Base-by-base conservation (phyloP, 441 rosid genomes). In the Aleurites moluccanus region DNA sequence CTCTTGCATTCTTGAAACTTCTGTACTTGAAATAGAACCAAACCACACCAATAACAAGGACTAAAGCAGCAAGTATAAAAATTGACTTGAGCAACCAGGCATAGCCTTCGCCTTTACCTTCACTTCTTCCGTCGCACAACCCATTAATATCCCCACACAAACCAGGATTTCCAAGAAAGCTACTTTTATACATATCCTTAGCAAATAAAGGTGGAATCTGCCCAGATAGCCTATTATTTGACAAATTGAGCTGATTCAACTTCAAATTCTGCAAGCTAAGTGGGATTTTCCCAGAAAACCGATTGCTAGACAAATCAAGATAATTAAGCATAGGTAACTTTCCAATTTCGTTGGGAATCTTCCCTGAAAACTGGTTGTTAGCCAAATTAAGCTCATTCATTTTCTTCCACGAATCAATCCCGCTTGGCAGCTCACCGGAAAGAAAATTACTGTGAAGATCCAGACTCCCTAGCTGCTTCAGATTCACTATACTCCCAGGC, bases 1-100 rank as follows among this genome's bases (percentile, higher is more conserved):
- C 88, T 77, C 79, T 89, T 38, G 82, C 89, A 69, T 85, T 83
- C 88, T 90, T 86, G 85, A 85, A 90, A 56, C 69, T 86, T 81
- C 38, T 84, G 75, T 93, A 92, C 86, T 91, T 93, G 78, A 88
- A 71, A 80, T 87, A 92, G 84, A 96, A 96, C 98, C 97, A 90
- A 75, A 86, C 84, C 23, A 88, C 64, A 2, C 98, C 99, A 10
- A 86, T 82, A 60, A 92, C 84, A 44, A 96, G 74, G 44, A 93
- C 91, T 30, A 90, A 62, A 20, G 78, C 92, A 0, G 98, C 92
- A 49, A 96, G 87, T 6, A 89, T 44, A 44, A 93, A 93, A 65
- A 96, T 91, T 6, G 86, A 84, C 74, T 93, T 80, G 2, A 96
- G 85, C 74, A 96, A 72, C 98, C 99, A 96, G 25, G 67, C 45